Evolutionary conservation across 2,329 filamentous ascomycete species (phyloP).

Genomic region (Didymella glomerata): DNA sequence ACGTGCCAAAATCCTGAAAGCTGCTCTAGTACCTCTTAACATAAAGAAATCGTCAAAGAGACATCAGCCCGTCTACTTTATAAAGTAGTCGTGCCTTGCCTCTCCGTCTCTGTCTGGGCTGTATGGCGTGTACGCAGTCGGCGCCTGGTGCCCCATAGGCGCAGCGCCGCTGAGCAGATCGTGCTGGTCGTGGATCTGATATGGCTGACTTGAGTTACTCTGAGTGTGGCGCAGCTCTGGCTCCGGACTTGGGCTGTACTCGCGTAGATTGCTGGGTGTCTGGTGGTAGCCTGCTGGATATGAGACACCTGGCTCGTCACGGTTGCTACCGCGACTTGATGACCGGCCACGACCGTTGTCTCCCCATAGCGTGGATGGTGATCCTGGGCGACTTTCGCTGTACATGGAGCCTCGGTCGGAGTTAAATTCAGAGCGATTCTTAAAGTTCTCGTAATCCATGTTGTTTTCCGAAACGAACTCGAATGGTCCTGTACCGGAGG

Average conservation of each 20-base stretch:
- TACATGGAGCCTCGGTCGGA: conserved; percentile 74
- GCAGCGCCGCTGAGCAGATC: conserved; percentile 43
- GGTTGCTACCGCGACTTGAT: conserved; percentile 39
- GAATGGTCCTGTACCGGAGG: conserved; percentile 65
- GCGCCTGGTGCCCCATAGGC: conserved; percentile 44
- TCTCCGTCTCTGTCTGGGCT: conserved; percentile 37
- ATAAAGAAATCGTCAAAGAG: conserved; percentile 1
- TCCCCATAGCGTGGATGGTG: conserved; percentile 55
- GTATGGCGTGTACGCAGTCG: conserved; percentile 39
- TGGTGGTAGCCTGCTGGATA: conserved; percentile 60
- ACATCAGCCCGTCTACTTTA: background rate
- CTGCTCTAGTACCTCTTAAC: background rate
- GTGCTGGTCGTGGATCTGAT: conserved; percentile 36
- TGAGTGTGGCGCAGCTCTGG: conserved; percentile 30
- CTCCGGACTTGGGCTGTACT: conserved; percentile 49
- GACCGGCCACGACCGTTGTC: conserved; percentile 36
- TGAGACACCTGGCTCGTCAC: conserved; percentile 47
- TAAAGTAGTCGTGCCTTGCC: conserved; percentile 36
- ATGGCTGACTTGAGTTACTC: conserved; percentile 35
- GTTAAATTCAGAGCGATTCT: conserved; percentile 86
- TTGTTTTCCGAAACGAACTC: conserved; percentile 87
- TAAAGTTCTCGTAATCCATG: conserved; percentile 91
- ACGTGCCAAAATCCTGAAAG: background rate
- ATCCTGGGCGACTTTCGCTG: conserved; percentile 68
- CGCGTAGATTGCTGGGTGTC: conserved; percentile 54